These are phyloP conservation scores for Podaxis rugospora DNA, from an alignment of 768 basidiomycete genomes.

Conservation along the genomic window DNA sequence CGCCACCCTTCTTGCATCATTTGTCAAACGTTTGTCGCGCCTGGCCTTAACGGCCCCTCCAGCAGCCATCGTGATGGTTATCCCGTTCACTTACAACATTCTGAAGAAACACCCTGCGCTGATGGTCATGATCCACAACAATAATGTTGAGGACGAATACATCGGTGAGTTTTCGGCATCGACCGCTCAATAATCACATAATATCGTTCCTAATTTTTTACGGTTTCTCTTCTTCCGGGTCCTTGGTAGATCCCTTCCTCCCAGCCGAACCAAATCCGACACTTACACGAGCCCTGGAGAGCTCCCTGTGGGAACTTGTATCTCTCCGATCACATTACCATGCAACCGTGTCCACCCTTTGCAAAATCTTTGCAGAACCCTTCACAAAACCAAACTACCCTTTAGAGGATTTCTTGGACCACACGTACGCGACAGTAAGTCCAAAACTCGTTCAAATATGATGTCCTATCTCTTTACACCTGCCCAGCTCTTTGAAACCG, in stretches of 20 bases:
- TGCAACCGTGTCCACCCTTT: constrained; percentile 79
- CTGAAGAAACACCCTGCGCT: constrained; percentile 88
- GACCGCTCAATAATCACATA: not conserved
- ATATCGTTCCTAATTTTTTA: not conserved
- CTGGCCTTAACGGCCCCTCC: constrained; percentile 85
- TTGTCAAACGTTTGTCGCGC: constrained; percentile 86
- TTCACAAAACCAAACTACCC: constrained; percentile 92
- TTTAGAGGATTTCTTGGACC: constrained; percentile 96
- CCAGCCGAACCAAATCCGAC: constrained; percentile 66
- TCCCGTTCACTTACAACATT: constrained; percentile 93
- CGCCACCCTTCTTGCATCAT: constrained; percentile 87
- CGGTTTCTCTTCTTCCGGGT: not conserved
- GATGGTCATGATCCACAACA: constrained; percentile 90
- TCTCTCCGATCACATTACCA: constrained; percentile 82
- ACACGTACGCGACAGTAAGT: constrained; percentile 79
- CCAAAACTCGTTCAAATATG: not conserved
- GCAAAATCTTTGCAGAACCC: constrained; percentile 81
- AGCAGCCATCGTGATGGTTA: constrained; percentile 82
- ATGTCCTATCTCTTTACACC: not conserved
- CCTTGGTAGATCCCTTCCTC: constrained; percentile 61
- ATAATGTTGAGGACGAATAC: constrained; percentile 29
- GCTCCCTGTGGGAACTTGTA: constrained; percentile 90
- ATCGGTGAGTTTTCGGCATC: constrained; percentile 24
- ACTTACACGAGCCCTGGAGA: constrained; percentile 73
- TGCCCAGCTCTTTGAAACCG: constrained; percentile 80